Conservation (phyloP, 2,329 filamentous ascomycete species). For the Ophiostoma sp. region DNA sequence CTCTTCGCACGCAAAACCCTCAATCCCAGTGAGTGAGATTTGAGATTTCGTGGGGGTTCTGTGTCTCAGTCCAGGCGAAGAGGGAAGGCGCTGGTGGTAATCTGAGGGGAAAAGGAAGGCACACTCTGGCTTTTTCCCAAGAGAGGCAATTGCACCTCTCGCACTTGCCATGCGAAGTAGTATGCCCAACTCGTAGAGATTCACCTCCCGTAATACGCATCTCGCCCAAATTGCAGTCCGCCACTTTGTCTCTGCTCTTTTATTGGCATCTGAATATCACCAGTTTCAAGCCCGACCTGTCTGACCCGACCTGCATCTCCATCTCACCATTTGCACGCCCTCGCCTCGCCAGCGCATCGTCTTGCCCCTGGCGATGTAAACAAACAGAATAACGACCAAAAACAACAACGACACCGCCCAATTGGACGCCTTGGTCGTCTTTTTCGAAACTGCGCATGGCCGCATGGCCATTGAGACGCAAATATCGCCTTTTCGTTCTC, state of each 20-base stretch:
- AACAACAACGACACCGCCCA: not conserved
- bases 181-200: not conserved
- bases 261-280: not conserved
- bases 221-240: not conserved
- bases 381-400: not conserved
- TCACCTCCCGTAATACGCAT: not conserved
- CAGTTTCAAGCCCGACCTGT: constrained; percentile 5
- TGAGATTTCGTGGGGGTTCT: not conserved
- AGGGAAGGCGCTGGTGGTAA: not conserved
- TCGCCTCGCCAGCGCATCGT: constrained; percentile 3
- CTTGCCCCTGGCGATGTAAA: constrained; percentile 11
- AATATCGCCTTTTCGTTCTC: not conserved
- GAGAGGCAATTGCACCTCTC: not conserved
- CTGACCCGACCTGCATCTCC: constrained; percentile 4
- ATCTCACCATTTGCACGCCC: not conserved
- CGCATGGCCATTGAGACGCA: constrained; percentile 18
- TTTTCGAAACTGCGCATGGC: not conserved
- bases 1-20: too few relatives aligned
- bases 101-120: not conserved
- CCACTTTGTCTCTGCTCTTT: not conserved
- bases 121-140: not conserved
- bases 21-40: constrained; percentile 1
- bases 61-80: constrained; percentile 1
- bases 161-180: not conserved
- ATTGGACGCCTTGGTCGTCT: not conserved